Conservation (phyloP, 75 land plant genomes). For the Cunninghamia lanceolata region DNA sequence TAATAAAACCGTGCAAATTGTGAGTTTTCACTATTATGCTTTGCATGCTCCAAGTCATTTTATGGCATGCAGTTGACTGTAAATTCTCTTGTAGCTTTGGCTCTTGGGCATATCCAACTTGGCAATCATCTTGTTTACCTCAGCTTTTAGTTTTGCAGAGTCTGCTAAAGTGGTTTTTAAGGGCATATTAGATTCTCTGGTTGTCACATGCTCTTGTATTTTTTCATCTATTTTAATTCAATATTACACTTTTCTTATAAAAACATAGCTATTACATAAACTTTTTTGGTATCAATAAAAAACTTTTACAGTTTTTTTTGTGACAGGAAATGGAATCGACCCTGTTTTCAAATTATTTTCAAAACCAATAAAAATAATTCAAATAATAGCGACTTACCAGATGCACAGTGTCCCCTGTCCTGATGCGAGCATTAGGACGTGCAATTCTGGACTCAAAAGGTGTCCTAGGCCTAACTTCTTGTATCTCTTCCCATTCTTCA, state of each 20-base stretch:
- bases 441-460: slow-evolving; percentile 89
- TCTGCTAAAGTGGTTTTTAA: neutral
- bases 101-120: neutral
- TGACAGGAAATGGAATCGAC: neutral
- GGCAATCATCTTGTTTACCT: neutral
- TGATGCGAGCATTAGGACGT: slow-evolving; percentile 73
- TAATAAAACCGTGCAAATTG: too few relatives aligned
- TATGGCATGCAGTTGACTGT: neutral
- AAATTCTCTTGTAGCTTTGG: neutral
- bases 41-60: neutral
- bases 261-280: neutral
- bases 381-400: slow-evolving; percentile 25
- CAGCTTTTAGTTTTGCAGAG: neutral
- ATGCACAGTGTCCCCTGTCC: slow-evolving; percentile 69
- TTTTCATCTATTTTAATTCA: neutral
- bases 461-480: slow-evolving; percentile 78
- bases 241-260: neutral
- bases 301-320: neutral
- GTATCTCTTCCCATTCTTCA: slow-evolving; percentile 83
- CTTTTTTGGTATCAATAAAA: neutral
- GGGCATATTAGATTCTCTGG: neutral
- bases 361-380: neutral
- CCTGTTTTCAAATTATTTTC: neutral
- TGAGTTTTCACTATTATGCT: neutral
- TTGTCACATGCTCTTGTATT: neutral